Percentiles rank a stretch among this genome's conserved stretches.
These are phyloP conservation scores for Phylloporus sp. DNA, from an alignment of 768 basidiomycete species.

Conservation along the genomic window DNA sequence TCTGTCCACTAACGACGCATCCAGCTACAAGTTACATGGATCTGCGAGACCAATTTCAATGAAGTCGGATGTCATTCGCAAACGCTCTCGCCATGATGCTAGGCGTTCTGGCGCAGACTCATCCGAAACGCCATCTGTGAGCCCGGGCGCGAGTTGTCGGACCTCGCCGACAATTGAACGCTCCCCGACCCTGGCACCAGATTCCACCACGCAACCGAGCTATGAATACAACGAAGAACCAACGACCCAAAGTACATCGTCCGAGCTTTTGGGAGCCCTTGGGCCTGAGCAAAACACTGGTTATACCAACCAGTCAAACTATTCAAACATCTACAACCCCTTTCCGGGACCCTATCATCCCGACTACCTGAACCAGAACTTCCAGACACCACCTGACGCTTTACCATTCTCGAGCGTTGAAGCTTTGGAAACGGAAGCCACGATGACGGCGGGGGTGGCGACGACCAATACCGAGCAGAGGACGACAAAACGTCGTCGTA, in stretches of 20 bases:
- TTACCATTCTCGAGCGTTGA: slow-evolving; percentile 54
- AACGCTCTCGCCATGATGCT: slow-evolving; percentile 79
- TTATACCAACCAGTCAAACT: slow-evolving; percentile 28
- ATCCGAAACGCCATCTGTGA: slow-evolving; percentile 71
- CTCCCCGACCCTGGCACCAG: slow-evolving; percentile 67
- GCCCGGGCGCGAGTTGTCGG: slow-evolving; percentile 70
- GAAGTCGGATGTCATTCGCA: slow-evolving; percentile 89
- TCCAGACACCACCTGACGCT: slow-evolving; percentile 42
- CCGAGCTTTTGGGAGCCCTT: slow-evolving; percentile 50
- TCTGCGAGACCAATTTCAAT: slow-evolving; percentile 84
- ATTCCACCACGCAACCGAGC: slow-evolving; percentile 58
- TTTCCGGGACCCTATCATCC: slow-evolving; percentile 77
- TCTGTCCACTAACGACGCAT: slow-evolving; percentile 10
- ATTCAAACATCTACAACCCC: slow-evolving; percentile 36
- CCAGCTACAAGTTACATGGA: slow-evolving; percentile 77
- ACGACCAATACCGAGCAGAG: slow-evolving; percentile 31
- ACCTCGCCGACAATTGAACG: slow-evolving; percentile 59
- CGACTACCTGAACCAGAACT: slow-evolving; percentile 60
- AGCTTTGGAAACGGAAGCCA: slow-evolving; percentile 40
- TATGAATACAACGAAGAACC: slow-evolving; percentile 50
- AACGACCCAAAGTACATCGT: slow-evolving; percentile 37
- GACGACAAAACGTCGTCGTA: slow-evolving; percentile 62
- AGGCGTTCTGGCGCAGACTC: slow-evolving; percentile 50
- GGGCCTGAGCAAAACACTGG: slow-evolving; percentile 30
- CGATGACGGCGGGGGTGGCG: no score